Evolutionary conservation across 2,329 filamentous ascomycete species (phyloP).

Genomic region (Colletotrichum echinochloae): DNA sequence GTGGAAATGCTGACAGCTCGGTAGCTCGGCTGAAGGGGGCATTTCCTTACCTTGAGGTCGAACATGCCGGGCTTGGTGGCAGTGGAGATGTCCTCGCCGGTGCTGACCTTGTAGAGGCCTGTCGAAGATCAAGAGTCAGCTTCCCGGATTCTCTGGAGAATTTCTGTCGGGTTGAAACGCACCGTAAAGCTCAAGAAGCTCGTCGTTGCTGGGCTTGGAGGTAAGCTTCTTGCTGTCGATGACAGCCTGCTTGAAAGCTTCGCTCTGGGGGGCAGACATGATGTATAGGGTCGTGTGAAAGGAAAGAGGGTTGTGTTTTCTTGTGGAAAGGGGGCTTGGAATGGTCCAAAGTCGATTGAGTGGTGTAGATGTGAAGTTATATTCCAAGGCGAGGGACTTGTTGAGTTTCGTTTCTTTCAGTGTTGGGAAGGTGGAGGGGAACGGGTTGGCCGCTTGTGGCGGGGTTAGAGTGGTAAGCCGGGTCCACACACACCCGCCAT

Average conservation of each 20-base stretch:
- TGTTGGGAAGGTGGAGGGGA: slow-evolving; percentile 32
- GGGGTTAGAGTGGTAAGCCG: slow-evolving; percentile 31
- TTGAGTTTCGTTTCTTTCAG: slow-evolving; percentile 32
- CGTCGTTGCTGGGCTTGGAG: slow-evolving; percentile 71
- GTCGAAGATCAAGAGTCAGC: slow-evolving; percentile 33
- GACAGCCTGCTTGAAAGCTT: slow-evolving; percentile 68
- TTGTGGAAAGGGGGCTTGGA: neutral
- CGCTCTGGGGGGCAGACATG: slow-evolving; percentile 57
- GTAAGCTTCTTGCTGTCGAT: slow-evolving; percentile 76
- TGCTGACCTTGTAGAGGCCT: slow-evolving; percentile 71
- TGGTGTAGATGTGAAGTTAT: slow-evolving; percentile 16
- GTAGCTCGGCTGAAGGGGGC: neutral
- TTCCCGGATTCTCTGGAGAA: neutral
- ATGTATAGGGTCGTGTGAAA: slow-evolving; percentile 38
- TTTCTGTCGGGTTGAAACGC: slow-evolving; percentile 45
- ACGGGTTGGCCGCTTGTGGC: slow-evolving; percentile 37
- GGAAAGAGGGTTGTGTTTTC: neutral
- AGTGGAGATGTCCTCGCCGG: slow-evolving; percentile 66
- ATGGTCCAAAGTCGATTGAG: neutral
- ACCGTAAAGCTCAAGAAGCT: slow-evolving; percentile 75
- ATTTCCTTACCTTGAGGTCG: slow-evolving; percentile 70
- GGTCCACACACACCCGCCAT: slow-evolving; percentile 35
- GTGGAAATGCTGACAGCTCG: slow-evolving; percentile 7
- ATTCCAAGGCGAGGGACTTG: slow-evolving; percentile 21
- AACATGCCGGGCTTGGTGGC: slow-evolving; percentile 75